Evolutionary conservation across 163 green algal genomes (phyloP).

Genomic region (Coccomyxa subellipsoidea): DNA sequence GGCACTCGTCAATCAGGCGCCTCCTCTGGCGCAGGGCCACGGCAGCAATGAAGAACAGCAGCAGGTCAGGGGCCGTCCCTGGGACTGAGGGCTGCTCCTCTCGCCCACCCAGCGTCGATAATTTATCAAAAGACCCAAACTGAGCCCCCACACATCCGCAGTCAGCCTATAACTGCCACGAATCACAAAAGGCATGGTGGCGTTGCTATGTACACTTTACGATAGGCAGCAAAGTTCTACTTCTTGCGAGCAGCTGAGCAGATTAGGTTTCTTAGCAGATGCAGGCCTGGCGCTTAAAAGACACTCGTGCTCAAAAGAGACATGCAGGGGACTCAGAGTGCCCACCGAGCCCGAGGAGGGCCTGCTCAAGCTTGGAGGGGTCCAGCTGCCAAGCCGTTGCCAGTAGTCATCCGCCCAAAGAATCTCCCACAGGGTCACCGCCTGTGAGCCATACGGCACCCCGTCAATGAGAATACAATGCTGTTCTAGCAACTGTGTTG

Average conservation of each 20-base stretch:
- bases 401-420: conserved; percentile 15
- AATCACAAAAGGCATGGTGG: background rate
- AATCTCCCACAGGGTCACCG: conserved; percentile 4
- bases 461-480: no score
- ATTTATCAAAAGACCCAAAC: background rate
- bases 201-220: background rate
- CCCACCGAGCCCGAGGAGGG: background rate
- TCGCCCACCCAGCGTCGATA: background rate
- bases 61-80: background rate
- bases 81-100: background rate
- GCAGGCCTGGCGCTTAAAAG: background rate
- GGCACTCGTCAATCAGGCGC: background rate
- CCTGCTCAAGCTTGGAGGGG: background rate
- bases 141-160: background rate
- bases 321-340: background rate
- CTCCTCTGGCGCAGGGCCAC: background rate
- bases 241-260: no score
- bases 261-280: no score
- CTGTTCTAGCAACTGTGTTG: no score
- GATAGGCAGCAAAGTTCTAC: background rate
- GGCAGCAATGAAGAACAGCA: conserved; percentile 9
- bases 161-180: background rate
- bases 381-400: background rate
- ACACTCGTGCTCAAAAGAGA: background rate
- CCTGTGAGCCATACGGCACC: conserved; percentile 1